Conservation (phyloP, 208 protist species). For the Wallacemonas rigidus region DNA sequence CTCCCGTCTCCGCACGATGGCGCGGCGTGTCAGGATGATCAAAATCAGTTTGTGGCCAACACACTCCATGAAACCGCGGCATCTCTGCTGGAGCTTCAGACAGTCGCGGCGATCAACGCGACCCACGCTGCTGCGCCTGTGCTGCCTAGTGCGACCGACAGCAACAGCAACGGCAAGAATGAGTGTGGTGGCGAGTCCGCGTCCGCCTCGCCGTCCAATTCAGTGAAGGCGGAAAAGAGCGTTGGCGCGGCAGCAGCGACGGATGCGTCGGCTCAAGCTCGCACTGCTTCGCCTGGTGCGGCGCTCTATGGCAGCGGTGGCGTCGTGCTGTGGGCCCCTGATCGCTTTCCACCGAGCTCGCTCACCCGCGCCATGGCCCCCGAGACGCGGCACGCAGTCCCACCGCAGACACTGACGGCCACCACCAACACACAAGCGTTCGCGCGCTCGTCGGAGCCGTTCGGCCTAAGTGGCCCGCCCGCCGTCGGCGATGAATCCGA, state of each 20-base stretch:
- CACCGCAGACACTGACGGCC: constrained; percentile 14
- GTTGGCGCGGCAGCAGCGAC: no score
- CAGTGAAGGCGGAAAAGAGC: no score
- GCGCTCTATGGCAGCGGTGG: background rate
- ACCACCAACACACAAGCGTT: background rate
- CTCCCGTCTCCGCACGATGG: constrained; percentile 45
- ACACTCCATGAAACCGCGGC: constrained; percentile 10
- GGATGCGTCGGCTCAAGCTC: no score
- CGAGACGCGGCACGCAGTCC: constrained; percentile 2
- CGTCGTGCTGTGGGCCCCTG: constrained; percentile 6
- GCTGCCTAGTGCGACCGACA: no score
- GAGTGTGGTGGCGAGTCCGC: background rate
- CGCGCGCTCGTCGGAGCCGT: background rate
- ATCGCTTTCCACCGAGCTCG: constrained; percentile 8
- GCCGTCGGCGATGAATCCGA: constrained; percentile 10
- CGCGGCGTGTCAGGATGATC: constrained; percentile 30
- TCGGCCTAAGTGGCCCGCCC: background rate
- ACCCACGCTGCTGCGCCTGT: no score
- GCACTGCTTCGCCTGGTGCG: background rate
- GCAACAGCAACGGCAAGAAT: no score
- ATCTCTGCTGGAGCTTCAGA: constrained; percentile 22
- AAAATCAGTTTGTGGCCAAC: constrained; percentile 22
- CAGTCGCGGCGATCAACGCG: constrained; percentile 25
- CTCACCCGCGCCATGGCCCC: background rate
- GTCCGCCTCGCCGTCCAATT: background rate